These are phyloP conservation scores for Bruguiera parviflora DNA, from an alignment of 345 rosid genomes.

Conservation along the genomic window DNA sequence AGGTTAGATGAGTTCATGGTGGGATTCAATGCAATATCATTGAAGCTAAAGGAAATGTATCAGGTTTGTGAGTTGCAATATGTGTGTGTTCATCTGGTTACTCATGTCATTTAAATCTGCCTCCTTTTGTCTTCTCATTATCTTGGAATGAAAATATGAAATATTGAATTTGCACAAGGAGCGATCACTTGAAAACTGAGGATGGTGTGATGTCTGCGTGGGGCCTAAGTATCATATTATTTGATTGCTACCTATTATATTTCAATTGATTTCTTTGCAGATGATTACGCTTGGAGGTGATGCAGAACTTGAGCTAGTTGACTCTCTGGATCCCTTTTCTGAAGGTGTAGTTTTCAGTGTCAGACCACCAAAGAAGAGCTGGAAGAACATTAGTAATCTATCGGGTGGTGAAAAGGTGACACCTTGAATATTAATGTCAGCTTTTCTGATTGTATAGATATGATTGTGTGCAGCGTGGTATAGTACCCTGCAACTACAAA, in stretches of 20 bases:
- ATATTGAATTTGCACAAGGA: no score
- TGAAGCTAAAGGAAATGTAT: slow-evolving; percentile 98
- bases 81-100: not conserved
- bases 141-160: not conserved
- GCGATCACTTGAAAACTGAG: not conserved
- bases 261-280: slow-evolving; percentile 31
- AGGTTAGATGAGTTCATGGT: slow-evolving; percentile 99
- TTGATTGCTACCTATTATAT: not conserved
- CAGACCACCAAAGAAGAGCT: slow-evolving; percentile 96
- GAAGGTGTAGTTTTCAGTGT: slow-evolving; percentile 99
- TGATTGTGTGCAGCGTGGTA: not conserved
- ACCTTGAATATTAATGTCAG: not conserved
- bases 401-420: slow-evolving; percentile 97
- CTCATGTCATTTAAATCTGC: not conserved
- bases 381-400: slow-evolving; percentile 95
- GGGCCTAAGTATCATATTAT: not conserved
- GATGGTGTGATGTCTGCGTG: not conserved
- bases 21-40: slow-evolving; percentile 84
- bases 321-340: slow-evolving; percentile 95
- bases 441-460: not conserved
- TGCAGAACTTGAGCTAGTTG: slow-evolving; percentile 96
- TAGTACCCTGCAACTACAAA: not conserved
- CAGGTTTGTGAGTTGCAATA: slow-evolving; percentile 52
- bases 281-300: slow-evolving; percentile 99
- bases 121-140: not conserved